phyloP scores from a whole-genome alignment of 352 stramenopile species.

The Phytophthora agathidicida region DNA sequence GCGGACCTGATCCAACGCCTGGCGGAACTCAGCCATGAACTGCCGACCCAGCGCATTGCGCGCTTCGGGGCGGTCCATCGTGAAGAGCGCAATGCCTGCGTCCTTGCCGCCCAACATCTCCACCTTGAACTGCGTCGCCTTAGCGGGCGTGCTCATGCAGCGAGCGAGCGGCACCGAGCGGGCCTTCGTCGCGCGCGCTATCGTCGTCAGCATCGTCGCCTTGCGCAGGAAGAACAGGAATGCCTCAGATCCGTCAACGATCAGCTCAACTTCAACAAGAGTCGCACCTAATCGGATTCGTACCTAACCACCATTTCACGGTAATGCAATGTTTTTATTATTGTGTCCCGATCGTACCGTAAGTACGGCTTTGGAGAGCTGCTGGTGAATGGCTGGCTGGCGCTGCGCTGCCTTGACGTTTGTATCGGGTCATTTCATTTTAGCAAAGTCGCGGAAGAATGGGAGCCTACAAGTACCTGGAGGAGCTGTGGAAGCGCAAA shows the following conservation, averaged over 20 bases:
- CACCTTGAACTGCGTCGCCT: slow-evolving; percentile 58
- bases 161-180: neutral
- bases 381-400: slow-evolving; percentile 21
- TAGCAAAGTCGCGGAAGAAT: slow-evolving; percentile 86
- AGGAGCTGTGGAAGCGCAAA: slow-evolving; percentile 99
- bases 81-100: slow-evolving; percentile 74
- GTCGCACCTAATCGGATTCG: too few relatives aligned
- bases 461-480: slow-evolving; percentile 99
- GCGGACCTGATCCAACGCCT: slow-evolving; percentile 69
- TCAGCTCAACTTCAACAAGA: slow-evolving; percentile 21
- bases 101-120: slow-evolving; percentile 63
- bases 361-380: too few relatives aligned
- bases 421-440: slow-evolving; percentile 24
- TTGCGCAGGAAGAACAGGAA: neutral
- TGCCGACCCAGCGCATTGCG: slow-evolving; percentile 81
- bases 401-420: neutral
- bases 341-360: slow-evolving; percentile 18
- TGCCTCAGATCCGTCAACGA: neutral
- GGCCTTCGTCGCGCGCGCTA: slow-evolving; percentile 1
- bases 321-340: neutral
- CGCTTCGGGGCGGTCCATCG: slow-evolving; percentile 73
- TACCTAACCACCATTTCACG: neutral
- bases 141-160: slow-evolving; percentile 17
- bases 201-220: slow-evolving; percentile 10
- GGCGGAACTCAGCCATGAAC: slow-evolving; percentile 83